Conservation (phyloP, 768 basidiomycete species). For the Nevesoporus exiguus region DNA sequence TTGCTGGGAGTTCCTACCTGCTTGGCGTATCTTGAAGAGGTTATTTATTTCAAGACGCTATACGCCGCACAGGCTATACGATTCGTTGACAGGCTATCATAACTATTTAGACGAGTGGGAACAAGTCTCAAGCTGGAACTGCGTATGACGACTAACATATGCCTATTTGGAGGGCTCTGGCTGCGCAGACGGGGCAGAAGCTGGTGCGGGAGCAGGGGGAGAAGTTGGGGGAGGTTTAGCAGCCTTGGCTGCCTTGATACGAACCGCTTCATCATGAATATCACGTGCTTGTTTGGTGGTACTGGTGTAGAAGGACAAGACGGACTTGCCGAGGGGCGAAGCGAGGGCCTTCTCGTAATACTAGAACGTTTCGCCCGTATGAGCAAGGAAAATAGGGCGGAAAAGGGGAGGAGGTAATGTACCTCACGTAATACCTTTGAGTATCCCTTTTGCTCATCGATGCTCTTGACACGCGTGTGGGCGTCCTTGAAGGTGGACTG, state of each 20-base stretch:
- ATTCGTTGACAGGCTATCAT: neutral
- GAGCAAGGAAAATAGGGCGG: neutral
- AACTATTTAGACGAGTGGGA: constrained; percentile 5
- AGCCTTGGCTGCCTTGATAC: constrained; percentile 68
- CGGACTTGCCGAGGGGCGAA: constrained; percentile 72
- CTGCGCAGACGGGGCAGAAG: constrained; percentile 7
- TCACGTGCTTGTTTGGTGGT: constrained; percentile 87
- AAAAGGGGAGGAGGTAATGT: constrained; percentile 8
- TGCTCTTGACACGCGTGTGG: constrained; percentile 61
- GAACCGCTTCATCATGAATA: constrained; percentile 89
- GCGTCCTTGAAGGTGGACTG: constrained; percentile 62
- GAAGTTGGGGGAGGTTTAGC: constrained; percentile 11
- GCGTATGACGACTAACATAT: neutral
- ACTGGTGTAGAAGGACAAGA: constrained; percentile 78
- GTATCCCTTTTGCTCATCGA: constrained; percentile 82
- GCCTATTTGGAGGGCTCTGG: constrained; percentile 10
- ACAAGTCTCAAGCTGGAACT: too few species aligned
- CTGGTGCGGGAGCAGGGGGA: constrained; percentile 2
- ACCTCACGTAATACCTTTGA: constrained; percentile 68
- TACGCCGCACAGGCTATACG: neutral
- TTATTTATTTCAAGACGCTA: neutral
- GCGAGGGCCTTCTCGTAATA: constrained; percentile 75
- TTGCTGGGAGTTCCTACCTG: neutral
- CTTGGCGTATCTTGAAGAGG: neutral
- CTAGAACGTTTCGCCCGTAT: constrained; percentile 33